phyloP scores from a whole-genome alignment of 805 yeast species.

The Candida awuae region DNA sequence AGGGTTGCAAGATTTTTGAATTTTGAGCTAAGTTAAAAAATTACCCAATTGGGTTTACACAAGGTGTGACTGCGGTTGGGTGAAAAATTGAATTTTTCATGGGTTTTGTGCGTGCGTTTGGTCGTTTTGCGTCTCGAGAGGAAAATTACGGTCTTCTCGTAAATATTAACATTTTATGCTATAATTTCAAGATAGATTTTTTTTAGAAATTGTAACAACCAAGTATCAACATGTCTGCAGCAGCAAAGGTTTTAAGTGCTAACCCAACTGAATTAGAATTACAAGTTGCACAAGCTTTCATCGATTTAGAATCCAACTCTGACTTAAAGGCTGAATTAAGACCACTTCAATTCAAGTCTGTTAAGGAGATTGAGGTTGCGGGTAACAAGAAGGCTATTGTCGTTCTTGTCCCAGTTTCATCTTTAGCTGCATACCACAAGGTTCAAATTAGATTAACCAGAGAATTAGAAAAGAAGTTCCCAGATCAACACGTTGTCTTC shows the following conservation, averaged over 20 bases:
- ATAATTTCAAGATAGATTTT: no score
- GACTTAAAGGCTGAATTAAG: constrained; percentile 97
- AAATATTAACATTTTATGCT: no score
- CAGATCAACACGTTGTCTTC: constrained; percentile 98
- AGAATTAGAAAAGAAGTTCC: constrained; percentile 99
- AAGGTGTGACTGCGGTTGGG: not conserved
- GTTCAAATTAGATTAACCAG: constrained; percentile 96
- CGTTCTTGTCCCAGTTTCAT: constrained; percentile 96
- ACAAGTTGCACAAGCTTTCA: constrained; percentile 97
- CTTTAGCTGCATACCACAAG: constrained; percentile 87
- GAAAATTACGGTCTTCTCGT: no score
- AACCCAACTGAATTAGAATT: constrained; percentile 98
- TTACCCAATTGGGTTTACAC: no score
- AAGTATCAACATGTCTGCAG: constrained; percentile 73
- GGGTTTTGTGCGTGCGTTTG: no score
- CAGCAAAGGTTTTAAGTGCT: constrained; percentile 88
- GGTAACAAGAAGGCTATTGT: constrained; percentile 99
- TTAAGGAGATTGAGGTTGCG: constrained; percentile 94
- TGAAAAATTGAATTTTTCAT: not conserved
- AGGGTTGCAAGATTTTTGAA: constrained; percentile 9
- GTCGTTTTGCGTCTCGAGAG: no score
- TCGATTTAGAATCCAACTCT: constrained; percentile 89
- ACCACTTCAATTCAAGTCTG: constrained; percentile 97
- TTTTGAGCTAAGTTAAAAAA: no score
- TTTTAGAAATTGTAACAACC: constrained; percentile 1